Evolutionary conservation across 768 basidiomycete genomes (phyloP), one percentile per base, ranked within the genome.

Genomic region (Leccinum incarnatum): DNA sequence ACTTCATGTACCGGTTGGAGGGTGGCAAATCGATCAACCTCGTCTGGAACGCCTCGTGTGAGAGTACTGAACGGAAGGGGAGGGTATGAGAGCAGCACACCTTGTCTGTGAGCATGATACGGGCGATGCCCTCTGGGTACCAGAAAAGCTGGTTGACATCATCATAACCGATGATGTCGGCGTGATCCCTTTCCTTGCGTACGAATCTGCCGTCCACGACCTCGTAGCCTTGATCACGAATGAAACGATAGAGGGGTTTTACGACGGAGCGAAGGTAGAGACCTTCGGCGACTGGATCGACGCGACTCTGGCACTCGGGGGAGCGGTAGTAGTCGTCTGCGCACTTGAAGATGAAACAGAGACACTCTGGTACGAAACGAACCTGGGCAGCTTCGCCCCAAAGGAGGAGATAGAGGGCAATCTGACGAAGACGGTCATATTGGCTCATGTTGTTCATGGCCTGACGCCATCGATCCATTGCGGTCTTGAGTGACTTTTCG

Each of bases 321-420:
- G 91, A 94, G 25, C 97, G 95, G 74, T 99, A 99, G 74, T 98
- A 99, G 76, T 99, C 97, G 71, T 99, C 97, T 14, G 97, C 97
- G 69, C 97, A 98, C 77, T 99, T 99, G 89, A 99, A 99, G 76
- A 99, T 97, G 82, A 98, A 99, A 77, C 95, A 98, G 49, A 99
- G 77, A 67, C 93, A 95, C 73, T 99, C 97, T 2, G 97, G 96
- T 14, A 93, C 83, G 74, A 98, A 98, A 14, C 97, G 88, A 42
- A 98, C 94, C 69, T 98, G 95, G 12, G 97, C 96, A 0, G 93
- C 95, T 75, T 99, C 97, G 56, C 96, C 97, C 97, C 97, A 99
- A 62, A 93, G 92, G 27, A 99, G 83, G 27, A 98, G 83, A 72
- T 90, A 98, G 4, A 99, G 82, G 0, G 97, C 97, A 65, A 99